A percentile compares a stretch with the other conserved stretches of the same genome.
Conservation (phyloP, 2,329 filamentous ascomycete genomes). For the Hypoxylon sp. region DNA sequence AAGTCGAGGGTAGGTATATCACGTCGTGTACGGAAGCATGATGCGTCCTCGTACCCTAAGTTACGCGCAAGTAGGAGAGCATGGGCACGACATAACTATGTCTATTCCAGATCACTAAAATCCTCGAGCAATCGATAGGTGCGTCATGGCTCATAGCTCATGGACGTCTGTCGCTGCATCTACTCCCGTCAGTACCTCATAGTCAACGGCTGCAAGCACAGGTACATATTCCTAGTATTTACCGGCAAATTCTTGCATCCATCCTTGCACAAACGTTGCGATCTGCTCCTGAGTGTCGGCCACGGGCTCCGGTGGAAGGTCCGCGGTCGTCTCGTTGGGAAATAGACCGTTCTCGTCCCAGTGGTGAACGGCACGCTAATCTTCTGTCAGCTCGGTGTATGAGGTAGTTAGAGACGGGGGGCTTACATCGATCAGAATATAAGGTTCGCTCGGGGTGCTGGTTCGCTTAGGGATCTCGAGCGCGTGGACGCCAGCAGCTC, state of each 20-base stretch:
- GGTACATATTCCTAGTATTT: conserved; percentile 33
- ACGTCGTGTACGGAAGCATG: not conserved
- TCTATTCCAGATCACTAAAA: conserved; percentile 50
- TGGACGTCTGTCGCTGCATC: conserved; percentile 20
- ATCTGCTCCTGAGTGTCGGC: conserved; percentile 65
- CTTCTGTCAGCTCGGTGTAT: not conserved
- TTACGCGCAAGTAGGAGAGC: not conserved
- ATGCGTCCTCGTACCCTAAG: not conserved
- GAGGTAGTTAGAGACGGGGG: not conserved
- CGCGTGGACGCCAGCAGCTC: conserved; percentile 74
- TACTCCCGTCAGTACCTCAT: conserved; percentile 30
- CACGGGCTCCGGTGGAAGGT: conserved; percentile 66
- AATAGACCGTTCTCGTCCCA: conserved; percentile 80
- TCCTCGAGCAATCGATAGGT: conserved; percentile 12
- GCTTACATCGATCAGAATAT: conserved; percentile 68
- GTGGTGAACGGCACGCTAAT: conserved; percentile 73
- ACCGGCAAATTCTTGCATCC: conserved; percentile 65
- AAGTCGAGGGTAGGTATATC: no score
- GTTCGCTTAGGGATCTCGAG: conserved; percentile 63
- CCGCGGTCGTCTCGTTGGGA: conserved; percentile 64
- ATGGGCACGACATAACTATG: not conserved
- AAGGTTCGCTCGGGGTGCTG: conserved; percentile 72
- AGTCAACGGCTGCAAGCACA: conserved; percentile 18
- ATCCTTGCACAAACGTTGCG: conserved; percentile 68
- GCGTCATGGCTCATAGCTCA: conserved; percentile 32